Percentiles rank a stretch among this genome's conserved stretches.
Conservation (phyloP, 2,329 filamentous ascomycete genomes). For the Tolypocladium sp. region DNA sequence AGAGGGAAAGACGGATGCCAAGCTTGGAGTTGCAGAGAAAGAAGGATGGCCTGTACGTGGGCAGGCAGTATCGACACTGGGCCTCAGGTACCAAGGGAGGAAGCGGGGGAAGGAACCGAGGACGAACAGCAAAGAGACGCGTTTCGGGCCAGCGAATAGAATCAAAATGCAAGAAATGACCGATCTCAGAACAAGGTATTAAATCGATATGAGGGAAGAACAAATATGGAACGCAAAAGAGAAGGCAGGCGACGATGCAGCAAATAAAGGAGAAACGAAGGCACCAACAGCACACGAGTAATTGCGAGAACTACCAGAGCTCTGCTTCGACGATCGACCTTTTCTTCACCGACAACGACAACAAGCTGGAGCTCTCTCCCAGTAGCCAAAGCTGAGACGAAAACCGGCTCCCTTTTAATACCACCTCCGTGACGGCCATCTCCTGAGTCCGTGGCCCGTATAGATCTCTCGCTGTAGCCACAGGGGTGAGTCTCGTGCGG, state of each 20-base stretch:
- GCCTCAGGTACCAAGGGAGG: background rate
- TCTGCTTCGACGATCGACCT: background rate
- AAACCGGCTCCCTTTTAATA: background rate
- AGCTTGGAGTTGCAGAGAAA: background rate
- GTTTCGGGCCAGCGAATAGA: background rate
- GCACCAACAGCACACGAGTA: background rate
- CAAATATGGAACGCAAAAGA: background rate
- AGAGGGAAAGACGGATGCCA: background rate
- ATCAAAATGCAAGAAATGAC: background rate
- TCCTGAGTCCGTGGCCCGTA: background rate
- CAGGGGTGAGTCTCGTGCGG: background rate
- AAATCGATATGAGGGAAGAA: background rate
- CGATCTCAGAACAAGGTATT: background rate
- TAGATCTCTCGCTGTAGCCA: background rate
- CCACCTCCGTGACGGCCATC: background rate
- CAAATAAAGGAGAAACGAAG: background rate
- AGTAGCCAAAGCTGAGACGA: background rate
- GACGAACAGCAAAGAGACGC: background rate
- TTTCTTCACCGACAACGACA: background rate
- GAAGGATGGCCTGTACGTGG: background rate
- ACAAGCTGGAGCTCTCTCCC: background rate
- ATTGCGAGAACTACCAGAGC: background rate
- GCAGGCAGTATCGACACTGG: background rate
- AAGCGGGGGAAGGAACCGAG: background rate
- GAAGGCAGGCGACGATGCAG: background rate